Conservation (phyloP, 495 filamentous ascomycete species). For the Lasiosphaeria ovina region DNA sequence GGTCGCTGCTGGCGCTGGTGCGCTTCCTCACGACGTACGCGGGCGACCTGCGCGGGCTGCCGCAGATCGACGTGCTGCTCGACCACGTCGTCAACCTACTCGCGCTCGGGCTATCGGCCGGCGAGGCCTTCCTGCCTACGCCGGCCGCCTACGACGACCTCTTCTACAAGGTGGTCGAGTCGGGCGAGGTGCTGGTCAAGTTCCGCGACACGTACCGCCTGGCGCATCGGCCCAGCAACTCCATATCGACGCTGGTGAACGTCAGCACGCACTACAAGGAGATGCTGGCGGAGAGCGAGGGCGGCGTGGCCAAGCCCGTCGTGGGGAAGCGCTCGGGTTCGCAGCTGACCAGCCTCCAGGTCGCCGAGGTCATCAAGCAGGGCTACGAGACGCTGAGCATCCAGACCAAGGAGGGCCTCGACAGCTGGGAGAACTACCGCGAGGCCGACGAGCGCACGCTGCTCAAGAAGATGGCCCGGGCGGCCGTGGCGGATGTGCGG, state of each 20-base stretch:
- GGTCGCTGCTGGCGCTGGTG: slow-evolving; percentile 81
- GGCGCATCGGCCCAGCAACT: slow-evolving; percentile 52
- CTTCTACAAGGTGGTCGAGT: slow-evolving; percentile 97
- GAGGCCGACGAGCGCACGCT: slow-evolving; percentile 75
- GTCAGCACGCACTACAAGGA: slow-evolving; percentile 86
- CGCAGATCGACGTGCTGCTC: slow-evolving; percentile 58
- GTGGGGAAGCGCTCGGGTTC: slow-evolving; percentile 40
- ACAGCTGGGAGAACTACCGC: slow-evolving; percentile 71
- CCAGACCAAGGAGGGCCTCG: slow-evolving; percentile 77
- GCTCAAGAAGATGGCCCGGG: slow-evolving; percentile 81
- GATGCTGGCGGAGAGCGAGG: slow-evolving; percentile 64
- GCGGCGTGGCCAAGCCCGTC: slow-evolving; percentile 37
- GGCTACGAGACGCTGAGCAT: slow-evolving; percentile 93
- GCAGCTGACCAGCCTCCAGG: slow-evolving; percentile 75
- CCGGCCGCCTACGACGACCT: slow-evolving; percentile 89
- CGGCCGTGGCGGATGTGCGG: slow-evolving; percentile 68
- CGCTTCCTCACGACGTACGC: slow-evolving; percentile 87
- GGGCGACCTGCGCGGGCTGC: slow-evolving; percentile 63
- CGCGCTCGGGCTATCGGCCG: slow-evolving; percentile 78
- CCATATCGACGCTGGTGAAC: slow-evolving; percentile 78
- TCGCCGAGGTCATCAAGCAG: slow-evolving; percentile 88
- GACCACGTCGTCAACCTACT: slow-evolving; percentile 80
- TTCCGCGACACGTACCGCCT: slow-evolving; percentile 75
- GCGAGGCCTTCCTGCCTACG: slow-evolving; percentile 90
- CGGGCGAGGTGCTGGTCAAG: slow-evolving; percentile 76